Conservation (phyloP, 2,329 filamentous ascomycete genomes). For the Sclerotinia spermophila region DNA sequence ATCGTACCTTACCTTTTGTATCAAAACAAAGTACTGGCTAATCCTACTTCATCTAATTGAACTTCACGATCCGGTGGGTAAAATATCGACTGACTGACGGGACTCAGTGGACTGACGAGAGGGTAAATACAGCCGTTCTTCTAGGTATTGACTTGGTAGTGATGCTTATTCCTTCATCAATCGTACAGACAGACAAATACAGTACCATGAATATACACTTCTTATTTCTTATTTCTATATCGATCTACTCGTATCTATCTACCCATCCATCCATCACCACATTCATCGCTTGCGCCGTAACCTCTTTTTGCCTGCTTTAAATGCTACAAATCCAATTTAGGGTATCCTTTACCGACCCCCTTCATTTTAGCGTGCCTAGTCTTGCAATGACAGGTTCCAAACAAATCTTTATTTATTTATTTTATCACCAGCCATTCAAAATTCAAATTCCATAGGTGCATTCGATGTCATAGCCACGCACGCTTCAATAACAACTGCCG, state of each 20-base stretch:
- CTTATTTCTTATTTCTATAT: no score
- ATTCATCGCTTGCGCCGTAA: neutral
- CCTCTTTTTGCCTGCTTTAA: neutral
- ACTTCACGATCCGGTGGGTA: neutral
- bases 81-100: no score
- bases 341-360: neutral
- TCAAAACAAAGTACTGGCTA: neutral
- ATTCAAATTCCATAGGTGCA: no score
- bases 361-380: neutral
- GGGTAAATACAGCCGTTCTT: neutral
- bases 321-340: neutral
- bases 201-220: neutral
- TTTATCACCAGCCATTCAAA: neutral
- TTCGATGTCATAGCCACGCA: neutral
- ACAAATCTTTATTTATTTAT: conserved; percentile 9
- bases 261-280: neutral
- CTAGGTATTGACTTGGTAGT: neutral
- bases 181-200: neutral
- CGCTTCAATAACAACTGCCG: conserved; percentile 9
- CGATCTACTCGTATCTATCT: no score
- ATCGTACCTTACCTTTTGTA: neutral
- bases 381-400: neutral
- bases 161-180: neutral
- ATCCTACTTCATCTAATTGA: neutral
- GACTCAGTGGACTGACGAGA: neutral